Evolutionary conservation across 805 yeast genomes (phyloP).

Genomic region (Metschnikowia proteae): DNA sequence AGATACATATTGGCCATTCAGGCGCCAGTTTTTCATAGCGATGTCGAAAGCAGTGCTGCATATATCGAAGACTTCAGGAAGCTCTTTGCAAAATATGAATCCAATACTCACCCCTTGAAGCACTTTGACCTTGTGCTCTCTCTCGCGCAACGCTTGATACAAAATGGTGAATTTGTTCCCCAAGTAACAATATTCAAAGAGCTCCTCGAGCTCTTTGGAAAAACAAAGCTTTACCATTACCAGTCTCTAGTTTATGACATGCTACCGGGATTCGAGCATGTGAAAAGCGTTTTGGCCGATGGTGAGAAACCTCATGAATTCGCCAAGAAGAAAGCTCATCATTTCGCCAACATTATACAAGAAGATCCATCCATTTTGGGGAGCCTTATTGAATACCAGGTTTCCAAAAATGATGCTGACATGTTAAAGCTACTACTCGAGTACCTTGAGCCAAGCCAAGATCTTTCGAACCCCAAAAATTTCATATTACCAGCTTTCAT

Average conservation of each 20-base stretch:
- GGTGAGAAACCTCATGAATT: constrained; percentile 1
- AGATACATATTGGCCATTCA: constrained; percentile 17
- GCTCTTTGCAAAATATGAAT: constrained; percentile 17
- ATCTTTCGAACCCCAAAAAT: constrained; percentile 8
- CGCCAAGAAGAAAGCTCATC: constrained; percentile 18
- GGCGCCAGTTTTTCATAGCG: constrained; percentile 16
- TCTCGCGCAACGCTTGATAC: constrained; percentile 12
- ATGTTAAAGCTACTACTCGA: constrained; percentile 25
- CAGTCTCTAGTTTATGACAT: constrained; percentile 27
- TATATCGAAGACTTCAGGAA: constrained; percentile 19
- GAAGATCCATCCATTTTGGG: constrained; percentile 28
- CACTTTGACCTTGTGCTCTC: constrained; percentile 11
- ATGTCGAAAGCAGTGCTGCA: constrained; percentile 19
- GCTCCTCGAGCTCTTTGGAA: constrained; percentile 26
- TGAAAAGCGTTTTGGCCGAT: constrained; percentile 22
- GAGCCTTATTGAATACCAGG: constrained; percentile 26
- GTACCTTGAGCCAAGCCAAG: constrained; percentile 22
- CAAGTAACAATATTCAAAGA: constrained; percentile 21
- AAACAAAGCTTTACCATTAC: constrained; percentile 20
- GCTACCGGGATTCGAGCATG: constrained; percentile 22
- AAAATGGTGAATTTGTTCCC: constrained; percentile 21
- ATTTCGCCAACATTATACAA: constrained; percentile 24
- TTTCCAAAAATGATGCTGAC: constrained; percentile 16
- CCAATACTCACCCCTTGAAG: constrained; percentile 7
- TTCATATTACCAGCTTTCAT: constrained; percentile 20